Evolutionary conservation across 73 alveolate species (phyloP).

Genomic region (Tetrahymena thermophila): DNA sequence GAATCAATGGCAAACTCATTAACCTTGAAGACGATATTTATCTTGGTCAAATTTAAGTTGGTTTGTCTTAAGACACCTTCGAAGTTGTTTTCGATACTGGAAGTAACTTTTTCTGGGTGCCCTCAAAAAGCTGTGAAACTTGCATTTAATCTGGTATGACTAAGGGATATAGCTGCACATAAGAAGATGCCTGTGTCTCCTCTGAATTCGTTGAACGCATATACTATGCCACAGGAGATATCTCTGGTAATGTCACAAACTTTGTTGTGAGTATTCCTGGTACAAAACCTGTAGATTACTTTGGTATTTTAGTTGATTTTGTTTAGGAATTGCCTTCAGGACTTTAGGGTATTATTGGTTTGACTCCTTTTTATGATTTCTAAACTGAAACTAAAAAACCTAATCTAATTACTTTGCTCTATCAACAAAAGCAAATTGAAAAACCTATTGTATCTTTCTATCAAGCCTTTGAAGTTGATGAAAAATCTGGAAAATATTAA

Average conservation of each 20-base stretch:
- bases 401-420: too few species aligned
- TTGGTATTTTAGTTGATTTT: too few species aligned
- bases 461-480: background rate
- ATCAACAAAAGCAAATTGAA: background rate
- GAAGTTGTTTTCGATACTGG: background rate
- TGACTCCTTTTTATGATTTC: background rate
- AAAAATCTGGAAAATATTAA: background rate
- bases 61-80: background rate
- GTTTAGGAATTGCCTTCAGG: background rate
- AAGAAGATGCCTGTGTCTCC: background rate
- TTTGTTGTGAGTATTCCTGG: too few species aligned
- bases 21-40: background rate
- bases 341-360: background rate
- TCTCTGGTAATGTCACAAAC: too few species aligned
- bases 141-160: background rate
- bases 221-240: too few species aligned
- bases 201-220: background rate
- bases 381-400: background rate
- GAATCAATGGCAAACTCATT: background rate
- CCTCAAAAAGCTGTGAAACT: background rate
- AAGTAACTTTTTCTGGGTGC: background rate
- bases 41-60: background rate
- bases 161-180: background rate
- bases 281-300: too few species aligned
- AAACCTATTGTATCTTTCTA: background rate